phyloP scores from a whole-genome alignment of 2,329 filamentous ascomycete genomes.

The Huntiella abstrusa region DNA sequence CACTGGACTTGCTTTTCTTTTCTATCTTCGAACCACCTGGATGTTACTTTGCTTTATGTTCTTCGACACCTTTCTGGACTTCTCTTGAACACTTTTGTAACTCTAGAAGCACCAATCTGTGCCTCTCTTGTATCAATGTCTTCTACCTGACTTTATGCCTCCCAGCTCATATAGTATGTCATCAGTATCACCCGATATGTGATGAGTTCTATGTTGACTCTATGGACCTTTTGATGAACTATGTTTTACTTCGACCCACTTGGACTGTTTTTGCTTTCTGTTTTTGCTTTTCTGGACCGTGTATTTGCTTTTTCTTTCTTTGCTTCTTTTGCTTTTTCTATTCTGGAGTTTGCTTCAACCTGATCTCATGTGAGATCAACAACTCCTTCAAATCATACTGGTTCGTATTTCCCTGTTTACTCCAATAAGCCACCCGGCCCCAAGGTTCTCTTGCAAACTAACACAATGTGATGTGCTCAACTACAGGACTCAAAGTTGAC shows the following conservation, averaged over 20 bases:
- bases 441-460: neutral
- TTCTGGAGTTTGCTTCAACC: neutral
- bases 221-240: neutral
- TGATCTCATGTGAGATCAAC: constrained; percentile 5
- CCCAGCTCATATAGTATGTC: too few relatives aligned
- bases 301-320: constrained; percentile 1
- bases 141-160: too few relatives aligned
- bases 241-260: neutral
- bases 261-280: neutral
- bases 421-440: neutral
- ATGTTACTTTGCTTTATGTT: too few relatives aligned
- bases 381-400: constrained; percentile 5
- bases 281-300: neutral
- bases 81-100: too few relatives aligned
- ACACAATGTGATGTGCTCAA: neutral
- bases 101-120: too few relatives aligned
- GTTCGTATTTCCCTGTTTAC: constrained; percentile 6
- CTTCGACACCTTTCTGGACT: too few relatives aligned
- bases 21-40: neutral
- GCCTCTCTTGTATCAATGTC: too few relatives aligned
- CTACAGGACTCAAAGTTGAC: constrained; percentile 9
- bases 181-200: neutral
- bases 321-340: neutral
- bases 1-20: neutral
- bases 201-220: neutral